Conservation (phyloP, 2,329 filamentous ascomycete genomes). For the Epichloe scottii region DNA sequence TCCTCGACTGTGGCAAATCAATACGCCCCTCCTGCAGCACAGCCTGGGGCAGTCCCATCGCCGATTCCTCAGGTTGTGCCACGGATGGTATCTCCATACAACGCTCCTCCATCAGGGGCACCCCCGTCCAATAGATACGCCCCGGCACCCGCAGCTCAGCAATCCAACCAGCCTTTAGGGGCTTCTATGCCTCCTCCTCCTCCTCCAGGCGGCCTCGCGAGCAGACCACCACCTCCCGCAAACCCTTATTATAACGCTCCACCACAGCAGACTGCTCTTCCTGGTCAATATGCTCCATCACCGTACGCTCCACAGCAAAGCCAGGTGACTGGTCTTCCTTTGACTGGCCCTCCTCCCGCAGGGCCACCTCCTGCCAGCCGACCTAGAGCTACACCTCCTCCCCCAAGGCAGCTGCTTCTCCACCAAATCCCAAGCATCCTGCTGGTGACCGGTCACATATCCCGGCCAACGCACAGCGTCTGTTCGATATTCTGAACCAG, state of each 20-base stretch:
- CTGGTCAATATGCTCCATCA: conserved; percentile 21
- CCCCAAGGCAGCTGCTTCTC: conserved; percentile 35
- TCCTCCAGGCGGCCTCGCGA: conserved; percentile 19
- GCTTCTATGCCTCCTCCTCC: conserved; percentile 27
- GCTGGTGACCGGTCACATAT: conserved; percentile 86
- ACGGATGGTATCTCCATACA: conserved; percentile 76
- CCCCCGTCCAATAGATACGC: conserved; percentile 69
- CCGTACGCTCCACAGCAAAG: conserved; percentile 29
- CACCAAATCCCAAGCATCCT: conserved; percentile 56
- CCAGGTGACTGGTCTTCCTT: conserved; percentile 22
- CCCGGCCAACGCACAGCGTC: conserved; percentile 56
- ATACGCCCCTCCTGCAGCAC: conserved; percentile 41
- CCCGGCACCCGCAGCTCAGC: conserved; percentile 47
- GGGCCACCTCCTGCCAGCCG: conserved; percentile 20
- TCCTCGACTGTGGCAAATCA: conserved; percentile 50
- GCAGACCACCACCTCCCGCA: conserved; percentile 32
- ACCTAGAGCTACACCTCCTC: conserved; percentile 28
- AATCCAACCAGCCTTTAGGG: conserved; percentile 30
- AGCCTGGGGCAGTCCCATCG: conserved; percentile 50
- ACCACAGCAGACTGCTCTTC: conserved; percentile 30
- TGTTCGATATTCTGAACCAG: conserved; percentile 68
- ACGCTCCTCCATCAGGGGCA: conserved; percentile 57
- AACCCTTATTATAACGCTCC: conserved; percentile 31
- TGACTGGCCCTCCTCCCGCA: conserved; percentile 26
- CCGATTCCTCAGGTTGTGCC: conserved; percentile 47